Evolutionary conservation across 805 yeast genomes (phyloP).

Genomic region (Barnettozyma populi): DNA sequence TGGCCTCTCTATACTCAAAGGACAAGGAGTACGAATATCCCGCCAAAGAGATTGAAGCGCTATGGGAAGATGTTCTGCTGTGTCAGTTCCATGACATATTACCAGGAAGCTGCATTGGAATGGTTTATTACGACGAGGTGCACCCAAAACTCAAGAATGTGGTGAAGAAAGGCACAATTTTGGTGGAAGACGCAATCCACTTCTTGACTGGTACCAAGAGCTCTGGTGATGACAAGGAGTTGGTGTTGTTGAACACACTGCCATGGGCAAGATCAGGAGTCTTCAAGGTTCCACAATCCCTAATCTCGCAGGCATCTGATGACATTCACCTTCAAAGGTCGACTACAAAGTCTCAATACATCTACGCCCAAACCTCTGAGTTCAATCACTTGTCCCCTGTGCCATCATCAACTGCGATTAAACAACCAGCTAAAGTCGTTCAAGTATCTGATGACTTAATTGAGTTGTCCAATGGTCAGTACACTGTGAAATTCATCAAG

Average conservation of each 20-base stretch:
- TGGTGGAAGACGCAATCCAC: slow-evolving; percentile 32
- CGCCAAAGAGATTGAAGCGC: slow-evolving; percentile 49
- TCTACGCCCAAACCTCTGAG: slow-evolving; percentile 17
- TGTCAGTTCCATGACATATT: slow-evolving; percentile 98
- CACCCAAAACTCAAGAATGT: slow-evolving; percentile 66
- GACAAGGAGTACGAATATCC: slow-evolving; percentile 63
- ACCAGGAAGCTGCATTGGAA: slow-evolving; percentile 93
- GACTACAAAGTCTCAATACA: slow-evolving; percentile 9
- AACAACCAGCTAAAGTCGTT: slow-evolving; percentile 45
- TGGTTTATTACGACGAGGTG: slow-evolving; percentile 87
- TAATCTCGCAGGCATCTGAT: background rate
- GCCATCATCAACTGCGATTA: slow-evolving; percentile 19
- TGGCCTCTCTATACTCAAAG: slow-evolving; percentile 47
- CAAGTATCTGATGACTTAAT: slow-evolving; percentile 37
- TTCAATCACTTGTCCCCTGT: slow-evolving; percentile 11
- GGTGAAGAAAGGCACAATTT: slow-evolving; percentile 43
- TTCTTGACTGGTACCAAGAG: background rate
- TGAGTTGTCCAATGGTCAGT: slow-evolving; percentile 53
- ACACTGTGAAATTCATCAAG: slow-evolving; percentile 55
- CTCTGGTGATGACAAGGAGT: slow-evolving; percentile 19
- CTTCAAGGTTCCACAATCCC: slow-evolving; percentile 29
- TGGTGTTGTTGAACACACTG: slow-evolving; percentile 42
- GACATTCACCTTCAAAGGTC: slow-evolving; percentile 1
- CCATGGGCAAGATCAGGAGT: slow-evolving; percentile 56
- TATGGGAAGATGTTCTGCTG: slow-evolving; percentile 86